Conservation (phyloP, 2,329 filamentous ascomycete genomes). For the Elsinoe perseae region DNA sequence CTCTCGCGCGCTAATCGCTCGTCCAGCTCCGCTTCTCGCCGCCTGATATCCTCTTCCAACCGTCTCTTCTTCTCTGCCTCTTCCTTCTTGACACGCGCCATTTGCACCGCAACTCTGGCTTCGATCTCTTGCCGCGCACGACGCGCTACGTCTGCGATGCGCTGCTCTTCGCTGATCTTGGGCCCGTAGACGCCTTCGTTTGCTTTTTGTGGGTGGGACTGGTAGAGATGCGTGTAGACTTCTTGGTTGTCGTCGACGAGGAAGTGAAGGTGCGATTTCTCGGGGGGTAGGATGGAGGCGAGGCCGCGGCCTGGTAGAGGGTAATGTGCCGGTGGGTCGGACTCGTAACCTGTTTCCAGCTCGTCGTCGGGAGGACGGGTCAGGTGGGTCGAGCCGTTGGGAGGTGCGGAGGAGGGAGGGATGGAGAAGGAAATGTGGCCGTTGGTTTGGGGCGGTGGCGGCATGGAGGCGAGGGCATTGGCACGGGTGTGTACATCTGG, state of each 20-base stretch:
- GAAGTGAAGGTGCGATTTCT: constrained; percentile 54
- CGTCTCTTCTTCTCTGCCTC: constrained; percentile 3
- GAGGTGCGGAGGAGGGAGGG: constrained; percentile 12
- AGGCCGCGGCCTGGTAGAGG: constrained; percentile 57
- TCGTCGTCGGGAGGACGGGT: constrained; percentile 34
- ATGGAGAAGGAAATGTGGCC: constrained; percentile 20
- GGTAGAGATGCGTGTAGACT: constrained; percentile 18
- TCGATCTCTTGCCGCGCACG: constrained; percentile 4
- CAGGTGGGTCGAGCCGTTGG: constrained; percentile 15
- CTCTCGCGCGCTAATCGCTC: background rate
- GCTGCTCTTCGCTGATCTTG: constrained; percentile 5
- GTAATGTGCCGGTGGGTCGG: constrained; percentile 50
- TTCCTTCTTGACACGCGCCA: background rate
- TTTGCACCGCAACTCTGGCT: background rate
- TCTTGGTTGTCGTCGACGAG: constrained; percentile 50
- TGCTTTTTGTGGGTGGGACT: constrained; percentile 3
- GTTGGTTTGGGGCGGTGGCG: constrained; percentile 28
- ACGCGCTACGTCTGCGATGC: background rate
- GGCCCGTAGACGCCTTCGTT: constrained; percentile 10
- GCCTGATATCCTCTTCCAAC: background rate
- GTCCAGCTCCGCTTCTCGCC: background rate
- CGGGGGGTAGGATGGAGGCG: constrained; percentile 44
- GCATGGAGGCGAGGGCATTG: constrained; percentile 18
- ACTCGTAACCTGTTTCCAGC: constrained; percentile 50
- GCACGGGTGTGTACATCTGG: constrained; percentile 24